These are phyloP conservation scores for Talaromyces sp. DNA, from an alignment of 2,329 filamentous ascomycete species.

Conservation along the genomic window DNA sequence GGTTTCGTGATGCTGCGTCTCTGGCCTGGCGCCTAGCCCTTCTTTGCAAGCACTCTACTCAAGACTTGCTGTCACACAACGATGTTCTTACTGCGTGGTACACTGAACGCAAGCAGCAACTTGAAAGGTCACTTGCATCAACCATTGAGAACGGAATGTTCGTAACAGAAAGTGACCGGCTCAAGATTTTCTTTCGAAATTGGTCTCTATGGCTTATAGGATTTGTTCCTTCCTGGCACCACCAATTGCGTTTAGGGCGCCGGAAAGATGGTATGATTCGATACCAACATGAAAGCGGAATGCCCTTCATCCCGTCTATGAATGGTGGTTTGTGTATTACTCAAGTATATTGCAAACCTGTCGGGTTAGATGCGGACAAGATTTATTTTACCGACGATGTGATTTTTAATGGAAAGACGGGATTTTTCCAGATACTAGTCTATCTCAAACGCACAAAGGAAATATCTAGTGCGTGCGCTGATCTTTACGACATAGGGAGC, in stretches of 20 bases:
- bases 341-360: constrained; percentile 29
- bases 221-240: constrained; percentile 26
- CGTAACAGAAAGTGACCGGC: constrained; percentile 23
- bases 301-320: constrained; percentile 23
- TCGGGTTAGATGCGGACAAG: neutral
- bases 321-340: constrained; percentile 29
- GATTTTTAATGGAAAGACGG: constrained; percentile 21
- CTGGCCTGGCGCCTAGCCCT: constrained; percentile 35
- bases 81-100: constrained; percentile 29
- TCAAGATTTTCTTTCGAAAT: constrained; percentile 29
- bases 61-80: constrained; percentile 16
- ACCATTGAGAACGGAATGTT: constrained; percentile 33
- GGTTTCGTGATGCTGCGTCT: constrained; percentile 35
- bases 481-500: neutral
- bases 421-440: constrained; percentile 29
- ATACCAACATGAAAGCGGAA: constrained; percentile 24
- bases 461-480: neutral
- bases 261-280: constrained; percentile 27
- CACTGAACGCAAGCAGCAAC: constrained; percentile 34
- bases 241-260: constrained; percentile 24
- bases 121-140: constrained; percentile 29
- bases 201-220: constrained; percentile 30
- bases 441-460: constrained; percentile 15
- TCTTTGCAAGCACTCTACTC: constrained; percentile 17
- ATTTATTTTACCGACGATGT: constrained; percentile 30